Base-by-base conservation (phyloP, 2,329 filamentous ascomycete species). In the Lojkania enalia region DNA sequence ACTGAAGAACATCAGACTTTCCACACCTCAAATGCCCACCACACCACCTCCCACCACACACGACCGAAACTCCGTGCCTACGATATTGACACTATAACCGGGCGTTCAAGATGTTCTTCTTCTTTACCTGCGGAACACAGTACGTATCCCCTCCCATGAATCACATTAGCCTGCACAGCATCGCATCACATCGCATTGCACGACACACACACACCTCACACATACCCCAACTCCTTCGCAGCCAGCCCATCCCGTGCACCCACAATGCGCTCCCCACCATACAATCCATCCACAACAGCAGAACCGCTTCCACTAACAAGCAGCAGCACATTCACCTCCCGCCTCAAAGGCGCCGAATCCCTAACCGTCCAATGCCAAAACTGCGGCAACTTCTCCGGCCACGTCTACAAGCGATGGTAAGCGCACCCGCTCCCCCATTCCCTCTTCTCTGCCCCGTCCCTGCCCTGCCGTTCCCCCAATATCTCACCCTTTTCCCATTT, bases 71-170 rank as follows among this genome's bases (percentile, higher is more conserved):
- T 19, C 7, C 13, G 6, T 20, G 11, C 13, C 6, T 5, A 20
- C 35, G 15, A 39, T 16, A 33, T 15, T 11, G 11, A 33, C 16
- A 33, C 31, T 7, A 33, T 7, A 9, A 33, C 15, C 15, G 15
- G 31, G 7, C 31, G 25, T n/a, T 9, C 25, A 27, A 20, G 19
- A 73, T 74, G 71, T 73, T 73, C 59, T 74, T 77, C 68, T 71
- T 77, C 65, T 77, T 78, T 55, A 77, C 74, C 0, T 77, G 74
- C 57, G 75, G 75, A 46, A 72, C 71, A 77, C 54, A 75, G 72
- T 75, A 63, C 39, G 69, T 61, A 5, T 31, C 42, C 37, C 15
- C 25, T 20, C 20, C n/a, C n/a, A n/a, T n/a, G n/a, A n/a, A n/a
- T n/a, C n/a, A n/a, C n/a, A n/a, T n/a, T n/a, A n/a, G n/a, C n/a